Evolutionary conservation across 306 rosid genomes (phyloP).

Genomic region (Lathyrus tuberosus): DNA sequence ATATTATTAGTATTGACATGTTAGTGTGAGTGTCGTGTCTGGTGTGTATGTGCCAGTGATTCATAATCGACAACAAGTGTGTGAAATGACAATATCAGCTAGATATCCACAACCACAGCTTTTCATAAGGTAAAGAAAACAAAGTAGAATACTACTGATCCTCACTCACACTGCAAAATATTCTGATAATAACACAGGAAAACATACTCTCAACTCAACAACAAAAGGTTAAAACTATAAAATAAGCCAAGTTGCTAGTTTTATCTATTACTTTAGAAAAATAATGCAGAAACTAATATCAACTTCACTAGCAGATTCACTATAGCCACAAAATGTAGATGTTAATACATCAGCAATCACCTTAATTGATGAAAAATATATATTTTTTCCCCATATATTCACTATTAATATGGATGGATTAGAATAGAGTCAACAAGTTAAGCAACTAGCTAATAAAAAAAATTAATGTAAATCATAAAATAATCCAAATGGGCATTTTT

Average conservation of each 20-base stretch:
- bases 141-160: conserved; percentile 51
- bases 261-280: conserved; percentile 14
- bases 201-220: too few species aligned
- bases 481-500: conserved; percentile 30
- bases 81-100: conserved; percentile 37
- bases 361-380: conserved; percentile 36
- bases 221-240: neutral
- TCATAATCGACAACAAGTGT: neutral
- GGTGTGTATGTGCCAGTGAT: too few species aligned
- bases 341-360: conserved; percentile 41
- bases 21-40: too few species aligned
- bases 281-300: conserved; percentile 38
- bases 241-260: conserved; percentile 29
- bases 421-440: too few species aligned
- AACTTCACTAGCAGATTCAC: conserved; percentile 18
- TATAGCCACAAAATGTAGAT: conserved; percentile 37
- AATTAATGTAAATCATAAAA: conserved; percentile 14
- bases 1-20: too few species aligned
- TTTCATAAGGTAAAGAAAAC: conserved; percentile 36
- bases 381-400: too few species aligned
- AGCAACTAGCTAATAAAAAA: conserved; percentile 38
- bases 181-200: too few species aligned
- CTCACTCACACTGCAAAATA: conserved; percentile 35
- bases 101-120: conserved; percentile 67
- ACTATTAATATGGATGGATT: too few species aligned